A percentile compares a stretch with the other conserved stretches of the same genome.
Evolutionary conservation across 495 filamentous ascomycete genomes (phyloP).

Genomic region (Darksidea phi): DNA sequence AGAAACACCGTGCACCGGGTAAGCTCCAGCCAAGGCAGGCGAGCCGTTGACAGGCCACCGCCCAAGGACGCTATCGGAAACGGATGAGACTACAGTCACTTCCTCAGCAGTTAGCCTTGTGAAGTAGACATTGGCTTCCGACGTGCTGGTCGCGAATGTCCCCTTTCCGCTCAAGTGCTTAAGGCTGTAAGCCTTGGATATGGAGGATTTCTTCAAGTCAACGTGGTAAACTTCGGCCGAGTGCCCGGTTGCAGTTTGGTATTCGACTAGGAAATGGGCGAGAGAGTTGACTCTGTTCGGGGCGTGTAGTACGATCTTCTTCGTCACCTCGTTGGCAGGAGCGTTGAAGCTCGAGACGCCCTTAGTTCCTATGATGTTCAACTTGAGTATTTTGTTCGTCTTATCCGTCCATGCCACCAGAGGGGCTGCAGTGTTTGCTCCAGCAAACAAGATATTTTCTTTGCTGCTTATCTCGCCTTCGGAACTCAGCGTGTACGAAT

Average conservation of each 20-base stretch:
- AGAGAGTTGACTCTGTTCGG: constrained; percentile 65
- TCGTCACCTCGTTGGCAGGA: constrained; percentile 57
- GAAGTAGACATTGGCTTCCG: constrained; percentile 82
- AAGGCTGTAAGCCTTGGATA: constrained; percentile 73
- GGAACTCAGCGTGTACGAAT: constrained; percentile 65
- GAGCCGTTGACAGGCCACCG: constrained; percentile 58
- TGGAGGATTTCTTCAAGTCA: constrained; percentile 61
- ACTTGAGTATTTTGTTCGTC: constrained; percentile 62
- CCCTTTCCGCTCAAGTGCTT: constrained; percentile 67
- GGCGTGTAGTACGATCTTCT: constrained; percentile 69
- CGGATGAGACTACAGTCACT: constrained; percentile 69
- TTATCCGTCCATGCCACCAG: constrained; percentile 81
- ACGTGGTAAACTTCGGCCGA: constrained; percentile 86
- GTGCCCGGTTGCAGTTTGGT: constrained; percentile 64
- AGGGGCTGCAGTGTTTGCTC: constrained; percentile 77
- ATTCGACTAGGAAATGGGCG: constrained; percentile 83
- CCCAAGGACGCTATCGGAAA: constrained; percentile 70
- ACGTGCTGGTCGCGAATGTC: constrained; percentile 74
- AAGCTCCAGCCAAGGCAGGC: constrained; percentile 21
- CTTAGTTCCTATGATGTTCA: constrained; percentile 80
- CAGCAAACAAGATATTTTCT: constrained; percentile 74
- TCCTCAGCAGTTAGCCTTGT: constrained; percentile 73
- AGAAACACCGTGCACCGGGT: constrained; percentile 65
- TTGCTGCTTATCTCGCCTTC: constrained; percentile 68
- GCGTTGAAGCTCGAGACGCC: constrained; percentile 52